These are phyloP conservation scores for Oxytropis ochrocephala DNA, from an alignment of 306 rosid species.

Conservation along the genomic window DNA sequence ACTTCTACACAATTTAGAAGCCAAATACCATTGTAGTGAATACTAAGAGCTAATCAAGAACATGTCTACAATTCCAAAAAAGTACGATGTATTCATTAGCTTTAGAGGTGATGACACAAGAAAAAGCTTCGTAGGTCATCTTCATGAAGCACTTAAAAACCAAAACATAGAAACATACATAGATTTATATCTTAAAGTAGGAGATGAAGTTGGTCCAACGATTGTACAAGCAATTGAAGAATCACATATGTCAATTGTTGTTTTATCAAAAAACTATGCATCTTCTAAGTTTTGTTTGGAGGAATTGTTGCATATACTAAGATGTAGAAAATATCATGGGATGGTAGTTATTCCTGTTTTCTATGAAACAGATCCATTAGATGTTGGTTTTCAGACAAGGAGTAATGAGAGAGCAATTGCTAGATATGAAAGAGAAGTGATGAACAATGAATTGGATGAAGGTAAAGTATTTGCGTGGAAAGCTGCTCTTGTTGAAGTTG, in stretches of 20 bases:
- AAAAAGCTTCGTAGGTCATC: background rate
- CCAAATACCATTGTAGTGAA: background rate
- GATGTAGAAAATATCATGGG: background rate
- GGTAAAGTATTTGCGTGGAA: background rate
- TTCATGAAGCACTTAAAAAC: background rate
- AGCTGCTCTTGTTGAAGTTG: background rate
- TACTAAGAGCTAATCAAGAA: background rate
- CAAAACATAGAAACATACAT: background rate
- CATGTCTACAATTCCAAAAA: background rate
- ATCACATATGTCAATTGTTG: background rate
- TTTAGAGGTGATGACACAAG: background rate
- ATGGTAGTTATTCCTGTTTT: conserved; percentile 12
- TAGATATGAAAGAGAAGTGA: background rate
- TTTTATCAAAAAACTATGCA: conserved; percentile 2
- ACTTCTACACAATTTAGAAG: background rate
- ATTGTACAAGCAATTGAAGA: background rate
- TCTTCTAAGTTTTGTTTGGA: conserved; percentile 9
- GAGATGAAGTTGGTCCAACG: background rate
- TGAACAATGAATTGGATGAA: background rate
- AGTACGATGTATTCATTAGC: background rate
- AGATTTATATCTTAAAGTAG: background rate
- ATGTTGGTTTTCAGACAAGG: background rate
- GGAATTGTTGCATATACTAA: background rate
- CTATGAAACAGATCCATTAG: background rate
- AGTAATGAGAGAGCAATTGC: background rate